Percentiles rank a stretch among this genome's conserved stretches.
These are phyloP conservation scores for Leishmania martiniquensis DNA, from an alignment of 208 protist species.

Conservation along the genomic window DNA sequence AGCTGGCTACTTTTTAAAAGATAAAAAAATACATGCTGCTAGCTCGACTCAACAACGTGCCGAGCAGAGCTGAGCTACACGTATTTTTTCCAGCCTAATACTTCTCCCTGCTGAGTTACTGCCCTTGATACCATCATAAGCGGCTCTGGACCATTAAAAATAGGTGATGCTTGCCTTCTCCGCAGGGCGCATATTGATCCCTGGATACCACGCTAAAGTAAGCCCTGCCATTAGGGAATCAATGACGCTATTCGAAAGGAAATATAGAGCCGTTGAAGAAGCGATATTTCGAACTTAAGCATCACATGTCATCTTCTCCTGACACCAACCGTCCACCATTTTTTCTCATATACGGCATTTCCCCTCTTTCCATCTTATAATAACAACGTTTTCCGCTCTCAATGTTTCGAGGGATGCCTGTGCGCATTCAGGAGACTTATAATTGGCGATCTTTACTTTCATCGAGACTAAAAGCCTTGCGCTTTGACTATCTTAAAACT, in stretches of 20 bases:
- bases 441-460: background rate
- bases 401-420: background rate
- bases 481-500: background rate
- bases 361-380: too few relatives aligned
- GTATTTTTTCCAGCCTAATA: background rate
- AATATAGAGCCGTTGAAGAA: background rate
- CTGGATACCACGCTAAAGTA: too few relatives aligned
- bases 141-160: too few relatives aligned
- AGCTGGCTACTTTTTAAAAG: background rate
- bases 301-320: background rate
- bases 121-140: too few relatives aligned
- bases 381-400: background rate
- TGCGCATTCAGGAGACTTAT: background rate
- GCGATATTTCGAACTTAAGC: background rate
- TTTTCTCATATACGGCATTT: too few relatives aligned
- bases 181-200: too few relatives aligned
- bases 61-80: too few relatives aligned
- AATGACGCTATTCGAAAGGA: background rate
- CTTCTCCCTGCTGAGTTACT: too few relatives aligned
- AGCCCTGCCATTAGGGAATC: too few relatives aligned
- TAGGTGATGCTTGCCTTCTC: too few relatives aligned
- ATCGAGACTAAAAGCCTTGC: background rate
- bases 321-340: background rate
- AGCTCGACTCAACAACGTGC: background rate
- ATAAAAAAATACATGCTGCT: background rate